Conservation (phyloP, 116 monocot species). For the Trichopus zeylanicus region DNA sequence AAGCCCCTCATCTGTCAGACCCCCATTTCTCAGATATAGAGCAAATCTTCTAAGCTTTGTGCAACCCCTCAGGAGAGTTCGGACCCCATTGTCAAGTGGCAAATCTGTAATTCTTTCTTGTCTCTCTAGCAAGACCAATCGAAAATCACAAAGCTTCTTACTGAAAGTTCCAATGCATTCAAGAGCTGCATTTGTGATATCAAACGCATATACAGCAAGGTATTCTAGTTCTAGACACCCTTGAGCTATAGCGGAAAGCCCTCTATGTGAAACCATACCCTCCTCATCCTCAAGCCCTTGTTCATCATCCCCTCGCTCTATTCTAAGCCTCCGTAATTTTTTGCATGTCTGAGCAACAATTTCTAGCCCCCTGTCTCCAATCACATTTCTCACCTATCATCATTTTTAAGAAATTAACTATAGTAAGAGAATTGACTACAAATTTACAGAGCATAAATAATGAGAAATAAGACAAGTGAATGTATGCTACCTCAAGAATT, state of each 20-base stretch:
- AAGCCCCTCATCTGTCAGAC: conserved; percentile 68
- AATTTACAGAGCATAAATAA: background rate
- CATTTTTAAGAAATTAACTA: background rate
- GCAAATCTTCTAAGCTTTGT: conserved; percentile 68
- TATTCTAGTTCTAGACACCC: conserved; percentile 78
- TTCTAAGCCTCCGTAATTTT: conserved; percentile 64
- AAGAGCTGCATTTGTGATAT: conserved; percentile 85
- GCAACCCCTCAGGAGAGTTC: conserved; percentile 71
- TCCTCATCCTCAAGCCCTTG: conserved; percentile 85
- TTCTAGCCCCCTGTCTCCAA: conserved; percentile 89
- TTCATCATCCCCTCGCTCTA: conserved; percentile 91
- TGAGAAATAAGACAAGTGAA: background rate
- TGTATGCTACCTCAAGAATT: conserved; percentile 67
- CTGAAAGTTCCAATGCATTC: conserved; percentile 55
- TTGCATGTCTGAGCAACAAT: conserved; percentile 70
- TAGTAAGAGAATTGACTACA: background rate
- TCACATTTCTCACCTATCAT: conserved; percentile 74
- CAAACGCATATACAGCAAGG: conserved; percentile 75
- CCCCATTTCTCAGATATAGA: conserved; percentile 77
- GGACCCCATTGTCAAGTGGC: conserved; percentile 82
- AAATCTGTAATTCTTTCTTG: conserved; percentile 68
- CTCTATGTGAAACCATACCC: conserved; percentile 70
- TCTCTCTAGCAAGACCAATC: conserved; percentile 78
- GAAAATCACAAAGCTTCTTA: conserved; percentile 85
- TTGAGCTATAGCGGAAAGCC: conserved; percentile 49